These are phyloP conservation scores for Paecilomyces sp. DNA, from an alignment of 2,329 filamentous ascomycete species.

Conservation along the genomic window DNA sequence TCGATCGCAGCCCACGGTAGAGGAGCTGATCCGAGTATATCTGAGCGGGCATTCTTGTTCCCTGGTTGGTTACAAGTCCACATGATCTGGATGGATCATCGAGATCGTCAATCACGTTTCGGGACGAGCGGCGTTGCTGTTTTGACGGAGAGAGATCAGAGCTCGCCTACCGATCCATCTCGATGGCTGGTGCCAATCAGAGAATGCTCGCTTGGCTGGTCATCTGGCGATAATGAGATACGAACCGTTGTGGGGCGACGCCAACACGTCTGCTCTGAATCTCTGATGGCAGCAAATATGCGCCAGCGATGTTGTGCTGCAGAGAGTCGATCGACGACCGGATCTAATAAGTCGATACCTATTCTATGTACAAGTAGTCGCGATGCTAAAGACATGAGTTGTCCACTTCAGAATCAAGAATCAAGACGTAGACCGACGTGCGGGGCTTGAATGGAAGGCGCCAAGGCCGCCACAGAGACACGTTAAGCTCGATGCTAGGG, in stretches of 20 bases:
- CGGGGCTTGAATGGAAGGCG: background rate
- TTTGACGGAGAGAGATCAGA: background rate
- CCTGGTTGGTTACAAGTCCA: background rate
- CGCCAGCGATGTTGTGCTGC: background rate
- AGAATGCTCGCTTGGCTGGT: background rate
- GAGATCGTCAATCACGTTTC: background rate
- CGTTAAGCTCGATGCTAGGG: background rate
- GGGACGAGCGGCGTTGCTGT: background rate
- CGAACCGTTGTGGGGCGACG: background rate
- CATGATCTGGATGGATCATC: background rate
- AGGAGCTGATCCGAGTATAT: background rate
- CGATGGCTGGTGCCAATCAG: background rate
- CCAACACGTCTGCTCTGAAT: conserved; percentile 9
- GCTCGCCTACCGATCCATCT: background rate
- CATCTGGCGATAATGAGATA: background rate
- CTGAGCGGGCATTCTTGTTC: background rate
- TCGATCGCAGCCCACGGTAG: background rate
- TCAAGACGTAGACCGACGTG: background rate
- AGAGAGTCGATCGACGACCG: background rate
- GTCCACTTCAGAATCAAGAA: background rate
- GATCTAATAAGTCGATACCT: no score
- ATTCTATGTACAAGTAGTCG: no score
- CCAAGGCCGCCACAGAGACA: background rate
- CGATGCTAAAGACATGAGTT: background rate
- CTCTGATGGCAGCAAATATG: conserved; percentile 3